Conservation (phyloP, 176 grass and related monocot genomes). For the sorghum (Sorghum bicolor) region Sorghum_bicolor_NCBIv3 NC_012870.2:58681001-58681500, state of each 20-base stretch:
- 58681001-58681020: too few relatives aligned
- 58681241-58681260: background rate
- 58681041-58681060: too few relatives aligned
- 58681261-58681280: conserved; percentile 25
- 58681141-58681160: background rate
- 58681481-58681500: conserved; percentile 6
- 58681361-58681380: background rate
- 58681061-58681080: too few relatives aligned
- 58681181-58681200: background rate
- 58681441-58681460: background rate
- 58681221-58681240: background rate
- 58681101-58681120: too few relatives aligned
- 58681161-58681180: background rate
- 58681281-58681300: conserved; percentile 34
- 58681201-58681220: background rate
- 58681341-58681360: background rate
- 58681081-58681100: too few relatives aligned
- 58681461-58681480: background rate
- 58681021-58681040: too few relatives aligned
- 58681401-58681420: conserved; percentile 28
- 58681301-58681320: background rate
- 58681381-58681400: background rate
- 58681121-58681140: too few relatives aligned
- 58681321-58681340: background rate
- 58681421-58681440: background rate